These are phyloP conservation scores for Dioszegia hungarica DNA, from an alignment of 768 basidiomycete genomes.

Conservation along the genomic window DNA sequence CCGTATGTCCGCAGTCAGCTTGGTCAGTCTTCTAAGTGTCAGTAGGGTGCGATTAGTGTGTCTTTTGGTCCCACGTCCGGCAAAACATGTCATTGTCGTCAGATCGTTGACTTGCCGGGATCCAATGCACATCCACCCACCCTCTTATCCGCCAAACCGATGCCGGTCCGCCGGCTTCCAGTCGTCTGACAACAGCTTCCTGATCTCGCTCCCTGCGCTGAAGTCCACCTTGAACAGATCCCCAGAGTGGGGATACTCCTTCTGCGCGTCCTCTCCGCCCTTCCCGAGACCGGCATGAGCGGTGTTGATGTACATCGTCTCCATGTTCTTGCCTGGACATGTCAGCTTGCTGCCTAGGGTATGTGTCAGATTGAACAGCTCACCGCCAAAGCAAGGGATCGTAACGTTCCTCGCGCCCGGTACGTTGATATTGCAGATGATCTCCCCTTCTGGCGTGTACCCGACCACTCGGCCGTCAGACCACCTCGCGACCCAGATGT, in stretches of 20 bases:
- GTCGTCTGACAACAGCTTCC: constrained; percentile 24
- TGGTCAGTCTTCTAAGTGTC: too few relatives aligned
- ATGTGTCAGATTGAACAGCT: background rate
- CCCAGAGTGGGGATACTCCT: constrained; percentile 24
- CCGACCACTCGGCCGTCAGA: constrained; percentile 35
- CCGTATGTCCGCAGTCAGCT: too few relatives aligned
- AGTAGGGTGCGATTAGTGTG: too few relatives aligned
- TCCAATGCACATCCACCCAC: background rate
- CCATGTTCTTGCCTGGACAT: constrained; percentile 21
- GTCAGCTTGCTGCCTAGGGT: background rate
- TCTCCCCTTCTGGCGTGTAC: constrained; percentile 32
- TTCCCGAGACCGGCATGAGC: constrained; percentile 21
- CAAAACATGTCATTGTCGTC: background rate
- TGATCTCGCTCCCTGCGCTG: constrained; percentile 16
- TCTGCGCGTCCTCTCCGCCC: constrained; percentile 17
- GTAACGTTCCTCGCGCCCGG: constrained; percentile 21
- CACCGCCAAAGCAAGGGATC: constrained; percentile 40
- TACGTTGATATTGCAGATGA: constrained; percentile 23
- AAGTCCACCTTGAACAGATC: constrained; percentile 35
- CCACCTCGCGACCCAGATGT: constrained; percentile 46
- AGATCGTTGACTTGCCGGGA: too few relatives aligned
- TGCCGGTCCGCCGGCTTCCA: constrained; percentile 37
- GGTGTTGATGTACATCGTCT: constrained; percentile 36
- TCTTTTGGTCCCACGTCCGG: too few relatives aligned
- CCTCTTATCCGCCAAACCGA: constrained; percentile 9